These are phyloP conservation scores for Ogataea chonburiensis DNA, from an alignment of 805 yeast genomes.

Conservation along the genomic window DNA sequence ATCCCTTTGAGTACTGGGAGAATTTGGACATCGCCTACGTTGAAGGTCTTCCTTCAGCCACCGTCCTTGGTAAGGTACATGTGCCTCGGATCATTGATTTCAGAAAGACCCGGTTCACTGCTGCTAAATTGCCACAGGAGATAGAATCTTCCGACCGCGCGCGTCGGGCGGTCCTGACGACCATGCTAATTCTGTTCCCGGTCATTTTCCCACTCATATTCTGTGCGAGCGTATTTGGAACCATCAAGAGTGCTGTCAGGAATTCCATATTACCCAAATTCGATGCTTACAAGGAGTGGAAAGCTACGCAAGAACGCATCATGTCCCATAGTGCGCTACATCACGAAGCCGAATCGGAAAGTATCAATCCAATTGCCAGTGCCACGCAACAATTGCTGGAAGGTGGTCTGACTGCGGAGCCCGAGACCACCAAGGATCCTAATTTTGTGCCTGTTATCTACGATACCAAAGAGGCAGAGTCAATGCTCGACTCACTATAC, in stretches of 20 bases:
- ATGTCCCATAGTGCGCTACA: constrained; percentile 8
- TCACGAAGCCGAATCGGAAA: constrained; percentile 10
- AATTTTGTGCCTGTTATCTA: constrained; percentile 5
- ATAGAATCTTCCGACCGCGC: constrained; percentile 5
- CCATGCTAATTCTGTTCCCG: constrained; percentile 13
- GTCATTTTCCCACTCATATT: constrained; percentile 28
- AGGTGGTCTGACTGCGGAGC: constrained; percentile 17
- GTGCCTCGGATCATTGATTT: constrained; percentile 55
- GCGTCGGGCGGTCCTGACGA: constrained; percentile 12
- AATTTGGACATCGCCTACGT: constrained; percentile 47
- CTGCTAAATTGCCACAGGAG: constrained; percentile 3
- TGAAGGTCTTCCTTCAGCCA: constrained; percentile 42
- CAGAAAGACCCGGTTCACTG: constrained; percentile 28
- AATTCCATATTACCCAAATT: constrained; percentile 14
- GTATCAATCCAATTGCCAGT: constrained; percentile 21
- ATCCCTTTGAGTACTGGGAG: constrained; percentile 67
- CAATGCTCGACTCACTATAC: neutral
- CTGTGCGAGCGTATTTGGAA: constrained; percentile 26
- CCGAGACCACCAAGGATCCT: neutral
- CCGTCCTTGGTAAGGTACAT: constrained; percentile 37
- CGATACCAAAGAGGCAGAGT: constrained; percentile 4
- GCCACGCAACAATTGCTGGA: constrained; percentile 33
- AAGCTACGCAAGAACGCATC: constrained; percentile 1
- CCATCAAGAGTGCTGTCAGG: constrained; percentile 27
- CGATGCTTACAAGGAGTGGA: constrained; percentile 15